These are phyloP conservation scores for Cladobotryum mycophilum DNA, from an alignment of 2,329 filamentous ascomycete genomes.

Conservation along the genomic window DNA sequence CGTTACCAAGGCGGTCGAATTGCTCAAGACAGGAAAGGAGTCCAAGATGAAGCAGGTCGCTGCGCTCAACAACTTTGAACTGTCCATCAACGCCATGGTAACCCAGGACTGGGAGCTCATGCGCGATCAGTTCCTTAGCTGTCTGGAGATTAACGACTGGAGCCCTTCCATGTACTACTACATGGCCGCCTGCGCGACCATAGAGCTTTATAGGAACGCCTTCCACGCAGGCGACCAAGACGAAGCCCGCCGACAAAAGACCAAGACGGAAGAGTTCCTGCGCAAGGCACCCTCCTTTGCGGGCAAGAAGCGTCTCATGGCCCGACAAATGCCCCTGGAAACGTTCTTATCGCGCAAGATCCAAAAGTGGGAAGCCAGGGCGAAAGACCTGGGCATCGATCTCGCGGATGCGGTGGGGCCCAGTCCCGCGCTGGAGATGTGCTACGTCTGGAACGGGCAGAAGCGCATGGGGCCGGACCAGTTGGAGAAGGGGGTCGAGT, in stretches of 20 bases:
- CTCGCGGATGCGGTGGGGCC: conserved; percentile 76
- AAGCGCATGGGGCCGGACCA: conserved; percentile 68
- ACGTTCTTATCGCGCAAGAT: conserved; percentile 78
- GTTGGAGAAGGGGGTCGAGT: conserved; percentile 55
- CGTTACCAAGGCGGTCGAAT: conserved; percentile 59
- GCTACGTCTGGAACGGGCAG: conserved; percentile 86
- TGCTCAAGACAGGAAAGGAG: conserved; percentile 53
- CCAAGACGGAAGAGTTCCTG: conserved; percentile 62
- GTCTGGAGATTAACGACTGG: conserved; percentile 82
- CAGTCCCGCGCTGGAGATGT: conserved; percentile 82
- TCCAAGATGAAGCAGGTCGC: conserved; percentile 83
- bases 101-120: conserved; percentile 70
- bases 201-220: conserved; percentile 72
- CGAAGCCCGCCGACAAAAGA: conserved; percentile 51
- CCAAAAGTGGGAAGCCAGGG: conserved; percentile 77
- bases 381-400: conserved; percentile 58
- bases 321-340: conserved; percentile 83
- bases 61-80: conserved; percentile 79
- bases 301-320: conserved; percentile 86
- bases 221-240: conserved; percentile 29
- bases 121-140: conserved; percentile 66
- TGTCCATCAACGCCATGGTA: conserved; percentile 71
- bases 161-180: conserved; percentile 86
- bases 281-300: conserved; percentile 65
- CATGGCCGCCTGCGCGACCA: conserved; percentile 69